Evolutionary conservation across 176 grass and related monocot species (phyloP).

Genomic region (Elaeis guineensis): DNA sequence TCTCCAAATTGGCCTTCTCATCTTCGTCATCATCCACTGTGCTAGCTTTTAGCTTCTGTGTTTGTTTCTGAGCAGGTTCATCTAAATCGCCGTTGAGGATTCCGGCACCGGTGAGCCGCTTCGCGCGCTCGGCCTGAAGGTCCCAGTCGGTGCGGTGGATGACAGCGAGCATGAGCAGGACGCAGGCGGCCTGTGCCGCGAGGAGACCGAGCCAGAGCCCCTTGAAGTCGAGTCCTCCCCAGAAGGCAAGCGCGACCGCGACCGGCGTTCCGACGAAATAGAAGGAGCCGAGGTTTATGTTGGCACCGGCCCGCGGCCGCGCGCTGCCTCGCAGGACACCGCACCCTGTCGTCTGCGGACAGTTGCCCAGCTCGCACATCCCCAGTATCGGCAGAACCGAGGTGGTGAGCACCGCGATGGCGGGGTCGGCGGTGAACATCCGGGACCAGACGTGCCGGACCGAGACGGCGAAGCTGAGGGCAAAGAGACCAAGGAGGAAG

Average conservation of each 20-base stretch:
- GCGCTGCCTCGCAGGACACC: constrained; percentile 85
- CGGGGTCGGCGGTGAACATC: constrained; percentile 70
- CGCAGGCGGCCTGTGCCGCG: constrained; percentile 65
- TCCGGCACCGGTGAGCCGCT: constrained; percentile 45
- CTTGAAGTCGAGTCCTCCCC: constrained; percentile 43
- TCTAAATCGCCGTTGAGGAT: no score
- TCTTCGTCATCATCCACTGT: no score
- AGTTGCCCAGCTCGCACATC: constrained; percentile 89
- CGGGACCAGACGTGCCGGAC: constrained; percentile 64
- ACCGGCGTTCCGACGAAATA: constrained; percentile 80
- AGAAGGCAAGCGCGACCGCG: constrained; percentile 66
- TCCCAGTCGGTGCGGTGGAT: constrained; percentile 63
- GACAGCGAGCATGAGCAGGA: constrained; percentile 57
- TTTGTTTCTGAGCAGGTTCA: no score
- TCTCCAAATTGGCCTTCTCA: no score
- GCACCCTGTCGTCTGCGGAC: constrained; percentile 92
- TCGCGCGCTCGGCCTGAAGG: constrained; percentile 45
- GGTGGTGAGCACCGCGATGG: constrained; percentile 59
- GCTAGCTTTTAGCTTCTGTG: no score
- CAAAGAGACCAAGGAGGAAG: constrained; percentile 42
- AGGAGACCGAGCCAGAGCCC: constrained; percentile 93
- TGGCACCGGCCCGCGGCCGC: constrained; percentile 62
- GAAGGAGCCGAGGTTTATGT: constrained; percentile 77
- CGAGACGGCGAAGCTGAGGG: constrained; percentile 46
- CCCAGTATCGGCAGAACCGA: constrained; percentile 81